A percentile compares a stretch with the other conserved stretches of the same genome.
phyloP scores from a whole-genome alignment of 345 rosid species.

The Orychophragmus violaceus region DNA sequence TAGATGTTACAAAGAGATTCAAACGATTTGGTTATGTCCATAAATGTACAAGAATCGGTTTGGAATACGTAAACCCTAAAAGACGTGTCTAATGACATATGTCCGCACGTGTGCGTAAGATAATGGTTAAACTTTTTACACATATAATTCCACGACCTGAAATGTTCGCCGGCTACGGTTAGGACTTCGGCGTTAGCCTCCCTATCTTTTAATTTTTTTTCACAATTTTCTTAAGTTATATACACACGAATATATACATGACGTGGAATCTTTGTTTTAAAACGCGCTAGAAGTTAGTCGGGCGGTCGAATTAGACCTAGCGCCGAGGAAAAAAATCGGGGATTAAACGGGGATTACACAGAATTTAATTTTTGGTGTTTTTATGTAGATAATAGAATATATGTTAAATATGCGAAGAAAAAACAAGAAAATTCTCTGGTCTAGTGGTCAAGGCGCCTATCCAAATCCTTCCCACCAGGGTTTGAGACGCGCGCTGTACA shows the following conservation, averaged over 20 bases:
- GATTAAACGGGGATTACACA: too few species aligned
- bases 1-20: neutral
- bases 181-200: neutral
- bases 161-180: neutral
- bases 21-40: neutral
- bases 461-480: too few species aligned
- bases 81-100: neutral
- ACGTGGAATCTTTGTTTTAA: neutral
- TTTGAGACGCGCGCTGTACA: too few species aligned
- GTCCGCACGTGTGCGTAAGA: neutral
- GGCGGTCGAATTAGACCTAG: too few species aligned
- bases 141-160: neutral
- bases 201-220: neutral
- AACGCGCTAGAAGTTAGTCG: too few species aligned
- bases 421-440: too few species aligned
- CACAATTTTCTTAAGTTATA: neutral
- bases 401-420: too few species aligned
- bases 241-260: neutral
- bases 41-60: neutral
- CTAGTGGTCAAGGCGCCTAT: too few species aligned
- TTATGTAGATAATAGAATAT: too few species aligned
- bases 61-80: constrained; percentile 5
- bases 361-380: too few species aligned
- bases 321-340: too few species aligned
- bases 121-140: neutral